phyloP scores from a whole-genome alignment of 2,329 filamentous ascomycete species.

The Diaporthe sp. region DNA sequence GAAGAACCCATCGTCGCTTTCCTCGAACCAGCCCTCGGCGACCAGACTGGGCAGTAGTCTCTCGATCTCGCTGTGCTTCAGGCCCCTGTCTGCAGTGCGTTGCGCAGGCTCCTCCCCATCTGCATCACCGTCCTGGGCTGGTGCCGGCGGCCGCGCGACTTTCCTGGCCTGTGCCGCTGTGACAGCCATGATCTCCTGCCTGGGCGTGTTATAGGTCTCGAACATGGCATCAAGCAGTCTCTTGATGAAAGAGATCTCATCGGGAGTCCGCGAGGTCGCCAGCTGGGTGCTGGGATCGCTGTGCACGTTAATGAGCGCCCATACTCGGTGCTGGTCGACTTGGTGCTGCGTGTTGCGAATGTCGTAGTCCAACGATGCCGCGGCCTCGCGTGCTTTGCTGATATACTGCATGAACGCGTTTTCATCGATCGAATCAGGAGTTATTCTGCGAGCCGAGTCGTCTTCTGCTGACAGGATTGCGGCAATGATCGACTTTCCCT shows the following conservation, averaged over 20 bases:
- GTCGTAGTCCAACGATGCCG: slow-evolving; percentile 88
- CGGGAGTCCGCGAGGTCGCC: slow-evolving; percentile 82
- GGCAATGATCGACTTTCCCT: slow-evolving; percentile 81
- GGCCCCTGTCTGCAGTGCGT: slow-evolving; percentile 60
- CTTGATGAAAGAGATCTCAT: slow-evolving; percentile 92
- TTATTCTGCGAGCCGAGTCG: slow-evolving; percentile 53
- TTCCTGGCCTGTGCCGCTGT: slow-evolving; percentile 83
- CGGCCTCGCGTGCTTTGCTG: slow-evolving; percentile 75
- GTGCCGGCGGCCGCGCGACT: slow-evolving; percentile 66
- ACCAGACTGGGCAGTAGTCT: slow-evolving; percentile 77
- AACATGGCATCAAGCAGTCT: slow-evolving; percentile 92
- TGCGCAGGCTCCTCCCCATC: slow-evolving; percentile 51
- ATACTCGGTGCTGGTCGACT: slow-evolving; percentile 73
- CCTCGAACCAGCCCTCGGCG: slow-evolving; percentile 86
- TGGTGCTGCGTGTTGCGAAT: slow-evolving; percentile 84
- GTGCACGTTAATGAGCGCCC: slow-evolving; percentile 88
- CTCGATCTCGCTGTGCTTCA: slow-evolving; percentile 86
- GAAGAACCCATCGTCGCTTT: slow-evolving; percentile 79
- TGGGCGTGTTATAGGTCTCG: slow-evolving; percentile 83
- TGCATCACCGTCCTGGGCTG: slow-evolving; percentile 47
- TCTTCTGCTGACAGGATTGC: slow-evolving; percentile 75
- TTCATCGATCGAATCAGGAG: slow-evolving; percentile 74
- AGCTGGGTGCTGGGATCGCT: slow-evolving; percentile 89
- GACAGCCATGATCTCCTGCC: slow-evolving; percentile 87
- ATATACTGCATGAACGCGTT: slow-evolving; percentile 79